These are phyloP conservation scores for Penicillium decumbens DNA, from an alignment of 2,329 filamentous ascomycete species.

Conservation along the genomic window DNA sequence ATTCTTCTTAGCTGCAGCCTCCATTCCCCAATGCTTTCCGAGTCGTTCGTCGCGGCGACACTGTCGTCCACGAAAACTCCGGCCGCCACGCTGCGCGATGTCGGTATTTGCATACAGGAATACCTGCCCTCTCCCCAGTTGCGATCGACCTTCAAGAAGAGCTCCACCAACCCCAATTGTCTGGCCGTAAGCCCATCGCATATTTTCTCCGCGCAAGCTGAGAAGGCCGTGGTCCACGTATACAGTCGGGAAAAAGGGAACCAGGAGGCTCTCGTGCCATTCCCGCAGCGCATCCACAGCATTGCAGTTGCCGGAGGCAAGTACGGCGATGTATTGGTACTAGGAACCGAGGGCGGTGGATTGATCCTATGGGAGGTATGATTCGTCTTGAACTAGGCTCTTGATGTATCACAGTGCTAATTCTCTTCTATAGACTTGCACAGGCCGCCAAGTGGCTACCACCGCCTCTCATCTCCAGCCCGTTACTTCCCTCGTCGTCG, in stretches of 20 bases:
- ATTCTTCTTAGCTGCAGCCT: constrained; percentile 15
- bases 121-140: constrained; percentile 72
- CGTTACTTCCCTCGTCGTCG: constrained; percentile 68
- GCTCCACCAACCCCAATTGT: constrained; percentile 70
- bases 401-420: constrained; percentile 2
- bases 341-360: constrained; percentile 81
- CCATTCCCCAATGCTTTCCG: constrained; percentile 43
- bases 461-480: constrained; percentile 42
- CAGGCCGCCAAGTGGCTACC: constrained; percentile 44
- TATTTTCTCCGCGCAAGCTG: constrained; percentile 84
- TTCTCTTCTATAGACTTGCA: constrained; percentile 34
- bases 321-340: constrained; percentile 57
- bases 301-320: constrained; percentile 65
- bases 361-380: constrained; percentile 88
- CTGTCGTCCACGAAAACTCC: constrained; percentile 40
- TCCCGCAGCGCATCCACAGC: constrained; percentile 79
- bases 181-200: constrained; percentile 76
- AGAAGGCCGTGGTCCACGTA: constrained; percentile 88
- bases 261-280: constrained; percentile 82
- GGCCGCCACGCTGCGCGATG: constrained; percentile 61
- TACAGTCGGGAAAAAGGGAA: constrained; percentile 79
- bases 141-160: constrained; percentile 83
- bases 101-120: constrained; percentile 80
- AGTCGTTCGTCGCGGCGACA: constrained; percentile 47
- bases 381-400: constrained; percentile 10